Conservation (phyloP, 2,329 filamentous ascomycete species). For the Aspergillus fumigatiaffinis region DNA sequence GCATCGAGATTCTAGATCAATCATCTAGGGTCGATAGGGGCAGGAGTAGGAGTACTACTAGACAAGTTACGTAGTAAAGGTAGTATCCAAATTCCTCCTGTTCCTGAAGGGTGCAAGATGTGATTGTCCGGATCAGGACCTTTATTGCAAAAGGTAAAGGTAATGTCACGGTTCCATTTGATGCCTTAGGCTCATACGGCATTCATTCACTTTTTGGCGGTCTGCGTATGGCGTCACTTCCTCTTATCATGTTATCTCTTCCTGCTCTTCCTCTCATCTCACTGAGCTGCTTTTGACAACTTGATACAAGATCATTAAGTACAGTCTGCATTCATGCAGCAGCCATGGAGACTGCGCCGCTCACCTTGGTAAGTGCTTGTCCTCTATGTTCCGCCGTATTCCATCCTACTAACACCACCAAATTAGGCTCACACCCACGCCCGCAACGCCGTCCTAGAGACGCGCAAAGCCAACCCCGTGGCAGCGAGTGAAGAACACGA, state of each 20-base stretch:
- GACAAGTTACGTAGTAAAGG: background rate
- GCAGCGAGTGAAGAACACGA: conserved; percentile 86
- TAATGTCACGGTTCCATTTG: conserved; percentile 11
- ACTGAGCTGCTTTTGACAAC: background rate
- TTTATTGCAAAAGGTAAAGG: too few relatives aligned
- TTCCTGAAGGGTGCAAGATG: background rate
- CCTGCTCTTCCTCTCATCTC: background rate
- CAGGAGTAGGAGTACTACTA: too few relatives aligned
- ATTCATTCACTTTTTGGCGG: background rate
- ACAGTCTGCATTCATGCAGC: background rate
- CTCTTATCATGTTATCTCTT: background rate
- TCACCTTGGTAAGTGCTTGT: conserved; percentile 54
- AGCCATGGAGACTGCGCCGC: conserved; percentile 64
- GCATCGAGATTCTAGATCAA: background rate
- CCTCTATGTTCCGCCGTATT: background rate
- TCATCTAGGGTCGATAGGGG: too few relatives aligned
- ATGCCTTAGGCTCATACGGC: background rate
- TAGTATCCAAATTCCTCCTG: background rate
- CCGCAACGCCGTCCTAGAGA: conserved; percentile 73
- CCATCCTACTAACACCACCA: conserved; percentile 9
- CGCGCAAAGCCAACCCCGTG: conserved; percentile 63
- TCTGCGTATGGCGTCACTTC: conserved; percentile 1
- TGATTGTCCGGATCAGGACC: conserved; percentile 1
- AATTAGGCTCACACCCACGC: conserved; percentile 81
- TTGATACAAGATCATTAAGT: background rate